Percentiles rank a stretch among this genome's conserved stretches.
Conservation (phyloP, 257 asterid species). For the Nicotiana noctiflora region DNA sequence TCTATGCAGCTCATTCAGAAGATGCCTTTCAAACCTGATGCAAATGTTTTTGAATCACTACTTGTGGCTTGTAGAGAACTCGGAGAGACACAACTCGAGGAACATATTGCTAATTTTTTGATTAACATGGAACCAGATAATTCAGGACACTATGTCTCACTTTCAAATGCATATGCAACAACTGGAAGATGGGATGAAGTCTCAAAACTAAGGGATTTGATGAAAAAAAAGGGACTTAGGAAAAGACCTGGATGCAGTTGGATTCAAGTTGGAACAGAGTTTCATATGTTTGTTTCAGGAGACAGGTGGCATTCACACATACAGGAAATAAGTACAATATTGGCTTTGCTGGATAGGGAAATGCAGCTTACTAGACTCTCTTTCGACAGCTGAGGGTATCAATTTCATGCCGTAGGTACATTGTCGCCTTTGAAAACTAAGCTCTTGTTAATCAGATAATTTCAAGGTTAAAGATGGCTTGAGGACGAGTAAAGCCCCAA, state of each 20-base stretch:
- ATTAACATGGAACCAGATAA: slow-evolving; percentile 24
- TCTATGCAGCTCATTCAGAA: slow-evolving; percentile 15
- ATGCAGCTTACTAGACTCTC: neutral
- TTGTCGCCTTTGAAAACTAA: neutral
- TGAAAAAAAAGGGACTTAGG: slow-evolving; percentile 19
- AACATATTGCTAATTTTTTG: slow-evolving; percentile 10
- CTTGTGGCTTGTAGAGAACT: slow-evolving; percentile 30
- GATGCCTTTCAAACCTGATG: slow-evolving; percentile 25
- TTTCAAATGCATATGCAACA: slow-evolving; percentile 28
- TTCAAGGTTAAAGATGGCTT: neutral
- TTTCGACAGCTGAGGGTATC: neutral
- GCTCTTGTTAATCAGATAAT: neutral
- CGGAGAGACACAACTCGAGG: slow-evolving; percentile 20
- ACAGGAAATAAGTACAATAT: slow-evolving; percentile 14
- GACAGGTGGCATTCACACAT: slow-evolving; percentile 15
- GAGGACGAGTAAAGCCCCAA: neutral
- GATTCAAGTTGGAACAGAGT: slow-evolving; percentile 20
- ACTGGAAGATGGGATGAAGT: slow-evolving; percentile 25
- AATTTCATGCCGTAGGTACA: neutral
- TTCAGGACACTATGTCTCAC: slow-evolving; percentile 24
- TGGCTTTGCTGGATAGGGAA: slow-evolving; percentile 16
- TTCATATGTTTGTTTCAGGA: slow-evolving; percentile 24
- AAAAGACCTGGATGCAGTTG: slow-evolving; percentile 29
- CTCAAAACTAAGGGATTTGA: slow-evolving; percentile 16
- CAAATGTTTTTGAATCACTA: slow-evolving; percentile 13